A percentile compares a stretch with the other conserved stretches of the same genome.
phyloP scores from a whole-genome alignment of 768 basidiomycete genomes.

The Wakefieldia striispora region DNA sequence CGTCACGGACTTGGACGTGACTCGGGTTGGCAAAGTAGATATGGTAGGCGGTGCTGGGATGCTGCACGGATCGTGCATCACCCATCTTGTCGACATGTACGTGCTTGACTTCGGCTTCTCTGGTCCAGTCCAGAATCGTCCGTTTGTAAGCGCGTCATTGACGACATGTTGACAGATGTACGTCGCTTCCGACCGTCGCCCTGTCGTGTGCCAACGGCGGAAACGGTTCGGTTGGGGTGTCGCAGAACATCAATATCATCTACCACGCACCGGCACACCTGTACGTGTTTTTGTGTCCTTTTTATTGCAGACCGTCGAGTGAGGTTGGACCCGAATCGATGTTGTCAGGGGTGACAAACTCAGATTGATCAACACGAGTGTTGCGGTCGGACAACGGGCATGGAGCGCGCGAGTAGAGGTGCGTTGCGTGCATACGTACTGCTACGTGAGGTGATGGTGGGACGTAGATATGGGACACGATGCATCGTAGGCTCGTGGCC shows the following conservation, averaged over 20 bases:
- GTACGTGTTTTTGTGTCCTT: conserved; percentile 26
- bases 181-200: conserved; percentile 38
- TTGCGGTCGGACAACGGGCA: conserved; percentile 28
- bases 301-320: not conserved
- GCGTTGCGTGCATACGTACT: not conserved
- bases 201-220: conserved; percentile 34
- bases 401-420: conserved; percentile 43
- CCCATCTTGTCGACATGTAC: conserved; percentile 49
- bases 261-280: conserved; percentile 42
- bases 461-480: conserved; percentile 41
- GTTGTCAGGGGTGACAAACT: conserved; percentile 42
- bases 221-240: conserved; percentile 35
- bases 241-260: conserved; percentile 43
- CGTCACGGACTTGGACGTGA: not conserved
- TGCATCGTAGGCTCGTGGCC: conserved; percentile 39
- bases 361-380: conserved; percentile 40
- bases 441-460: not conserved
- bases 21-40: conserved; percentile 30
- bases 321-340: not conserved
- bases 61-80: conserved; percentile 42
- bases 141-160: no score
- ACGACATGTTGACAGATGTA: conserved; percentile 33
- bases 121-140: no score
- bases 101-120: conserved; percentile 5
- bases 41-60: conserved; percentile 40